phyloP scores from a whole-genome alignment of 2,329 filamentous ascomycete species.

The Diaporthe caulivora region DNA sequence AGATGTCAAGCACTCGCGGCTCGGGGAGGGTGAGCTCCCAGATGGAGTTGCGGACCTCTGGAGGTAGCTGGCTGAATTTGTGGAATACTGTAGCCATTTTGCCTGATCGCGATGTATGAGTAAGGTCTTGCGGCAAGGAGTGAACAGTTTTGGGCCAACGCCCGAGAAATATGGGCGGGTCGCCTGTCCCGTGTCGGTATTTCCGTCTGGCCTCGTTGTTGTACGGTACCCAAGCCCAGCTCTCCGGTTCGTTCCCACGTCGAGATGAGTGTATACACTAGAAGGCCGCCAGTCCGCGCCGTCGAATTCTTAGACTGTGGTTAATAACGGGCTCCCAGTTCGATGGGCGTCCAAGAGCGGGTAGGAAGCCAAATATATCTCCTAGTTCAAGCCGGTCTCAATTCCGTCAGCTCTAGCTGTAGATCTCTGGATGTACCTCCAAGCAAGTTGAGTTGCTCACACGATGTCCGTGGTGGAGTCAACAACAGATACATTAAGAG shows the following conservation, averaged over 20 bases:
- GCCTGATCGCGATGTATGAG: constrained; percentile 33
- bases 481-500: constrained; percentile 5
- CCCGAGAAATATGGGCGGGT: constrained; percentile 2
- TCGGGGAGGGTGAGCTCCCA: constrained; percentile 61
- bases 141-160: constrained; percentile 23
- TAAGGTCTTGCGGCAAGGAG: constrained; percentile 43
- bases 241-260: constrained; percentile 20
- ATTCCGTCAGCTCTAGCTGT: not conserved
- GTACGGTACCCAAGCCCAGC: constrained; percentile 8
- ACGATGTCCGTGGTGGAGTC: constrained; percentile 15
- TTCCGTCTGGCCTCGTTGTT: not conserved
- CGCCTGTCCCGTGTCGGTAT: not conserved
- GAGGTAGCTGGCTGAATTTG: constrained; percentile 52
- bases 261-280: constrained; percentile 6
- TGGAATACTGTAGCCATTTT: constrained; percentile 44
- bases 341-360: not conserved
- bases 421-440: not conserved
- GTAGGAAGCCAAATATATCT: not conserved
- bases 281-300: constrained; percentile 28
- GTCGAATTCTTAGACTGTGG: constrained; percentile 17
- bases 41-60: constrained; percentile 60
- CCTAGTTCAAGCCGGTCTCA: constrained; percentile 7
- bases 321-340: constrained; percentile 5
- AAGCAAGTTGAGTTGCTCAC: not conserved
- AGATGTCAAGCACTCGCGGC: constrained; percentile 59